phyloP scores from a whole-genome alignment of 345 rosid genomes.

The Camelina hispida region DNA sequence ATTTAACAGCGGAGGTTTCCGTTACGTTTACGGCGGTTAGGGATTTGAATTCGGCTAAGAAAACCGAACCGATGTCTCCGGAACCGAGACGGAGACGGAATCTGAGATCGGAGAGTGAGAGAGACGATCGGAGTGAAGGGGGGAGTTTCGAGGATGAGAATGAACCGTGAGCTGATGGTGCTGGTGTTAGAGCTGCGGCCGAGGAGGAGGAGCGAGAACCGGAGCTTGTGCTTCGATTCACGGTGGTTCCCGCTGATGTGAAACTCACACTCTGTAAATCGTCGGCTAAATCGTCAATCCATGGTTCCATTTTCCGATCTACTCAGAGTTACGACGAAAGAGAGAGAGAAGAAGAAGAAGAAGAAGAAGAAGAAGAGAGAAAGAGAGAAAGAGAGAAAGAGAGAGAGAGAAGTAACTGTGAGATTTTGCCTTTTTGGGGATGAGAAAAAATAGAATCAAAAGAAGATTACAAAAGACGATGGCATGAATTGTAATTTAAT shows the following conservation, averaged over 20 bases:
- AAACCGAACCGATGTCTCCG: slow-evolving; percentile 95
- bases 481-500: slow-evolving; percentile 36
- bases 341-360: slow-evolving; percentile 16
- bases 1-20: slow-evolving; percentile 16
- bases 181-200: slow-evolving; percentile 73
- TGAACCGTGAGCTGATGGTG: slow-evolving; percentile 66
- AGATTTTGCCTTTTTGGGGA: slow-evolving; percentile 35
- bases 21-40: slow-evolving; percentile 27
- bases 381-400: slow-evolving; percentile 25
- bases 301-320: slow-evolving; percentile 61
- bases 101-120: slow-evolving; percentile 74
- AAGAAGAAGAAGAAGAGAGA: neutral
- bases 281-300: slow-evolving; percentile 81
- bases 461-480: slow-evolving; percentile 21
- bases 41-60: slow-evolving; percentile 70
- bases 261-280: slow-evolving; percentile 92
- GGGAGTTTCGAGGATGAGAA: slow-evolving; percentile 61
- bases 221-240: slow-evolving; percentile 79
- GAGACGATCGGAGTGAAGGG: slow-evolving; percentile 48
- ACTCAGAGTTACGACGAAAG: neutral
- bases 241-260: slow-evolving; percentile 64
- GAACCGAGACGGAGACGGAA: slow-evolving; percentile 87
- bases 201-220: slow-evolving; percentile 66
- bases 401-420: slow-evolving; percentile 37
- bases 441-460: slow-evolving; percentile 25